These are phyloP conservation scores for Lithocarpus polystachyus DNA, from an alignment of 306 rosid genomes.

Conservation along the genomic window DNA sequence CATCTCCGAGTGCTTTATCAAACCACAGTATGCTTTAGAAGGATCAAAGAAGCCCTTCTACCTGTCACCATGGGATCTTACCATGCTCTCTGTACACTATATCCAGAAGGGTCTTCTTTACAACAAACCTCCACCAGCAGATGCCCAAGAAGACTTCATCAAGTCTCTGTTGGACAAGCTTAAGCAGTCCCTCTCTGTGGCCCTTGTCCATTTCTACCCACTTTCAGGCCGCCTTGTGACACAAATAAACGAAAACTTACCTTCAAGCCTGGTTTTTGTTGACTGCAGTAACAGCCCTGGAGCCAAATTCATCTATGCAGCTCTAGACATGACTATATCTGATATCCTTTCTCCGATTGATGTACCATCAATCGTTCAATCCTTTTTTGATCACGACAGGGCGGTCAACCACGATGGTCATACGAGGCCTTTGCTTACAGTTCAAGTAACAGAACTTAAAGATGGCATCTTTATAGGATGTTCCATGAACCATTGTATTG, in stretches of 20 bases:
- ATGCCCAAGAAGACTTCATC: constrained; percentile 15
- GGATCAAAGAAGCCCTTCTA: constrained; percentile 12
- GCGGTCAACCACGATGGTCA: constrained; percentile 67
- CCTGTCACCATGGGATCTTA: constrained; percentile 45
- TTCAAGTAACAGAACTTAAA: constrained; percentile 51
- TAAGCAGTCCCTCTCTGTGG: constrained; percentile 46
- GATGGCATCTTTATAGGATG: constrained; percentile 74
- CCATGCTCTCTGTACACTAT: constrained; percentile 44
- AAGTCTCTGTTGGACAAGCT: constrained; percentile 29
- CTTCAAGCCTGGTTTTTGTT: constrained; percentile 30
- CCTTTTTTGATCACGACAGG: constrained; percentile 53
- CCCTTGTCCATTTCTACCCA: constrained; percentile 64
- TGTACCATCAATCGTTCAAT: constrained; percentile 50
- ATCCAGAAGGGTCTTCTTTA: constrained; percentile 74
- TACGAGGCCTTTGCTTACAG: constrained; percentile 42
- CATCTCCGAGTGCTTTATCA: constrained; percentile 38
- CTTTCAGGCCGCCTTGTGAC: constrained; percentile 53
- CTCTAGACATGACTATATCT: constrained; percentile 31
- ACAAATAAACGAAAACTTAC: constrained; percentile 17
- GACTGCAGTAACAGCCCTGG: constrained; percentile 42
- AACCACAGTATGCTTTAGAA: constrained; percentile 2
- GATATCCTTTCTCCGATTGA: constrained; percentile 53
- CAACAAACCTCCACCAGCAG: constrained; percentile 32
- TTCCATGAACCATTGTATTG: constrained; percentile 51
- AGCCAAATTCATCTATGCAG: constrained; percentile 50